Conservation (phyloP, 495 filamentous ascomycete genomes). For the Neurospora sp. region DNA sequence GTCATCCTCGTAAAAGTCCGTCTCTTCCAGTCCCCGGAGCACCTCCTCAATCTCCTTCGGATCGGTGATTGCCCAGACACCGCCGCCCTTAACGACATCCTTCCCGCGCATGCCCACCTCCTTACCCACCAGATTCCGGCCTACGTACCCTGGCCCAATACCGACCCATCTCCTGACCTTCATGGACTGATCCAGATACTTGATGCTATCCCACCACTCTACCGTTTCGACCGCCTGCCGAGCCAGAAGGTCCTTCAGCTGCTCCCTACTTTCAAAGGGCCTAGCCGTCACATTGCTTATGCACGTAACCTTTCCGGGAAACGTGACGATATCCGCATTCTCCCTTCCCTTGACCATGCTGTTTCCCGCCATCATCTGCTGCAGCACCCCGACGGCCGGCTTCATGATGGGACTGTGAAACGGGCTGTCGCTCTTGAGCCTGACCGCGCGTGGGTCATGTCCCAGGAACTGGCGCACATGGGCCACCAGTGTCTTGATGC, state of each 20-base stretch:
- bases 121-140: conserved; percentile 86
- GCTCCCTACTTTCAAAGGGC: conserved; percentile 61
- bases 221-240: conserved; percentile 81
- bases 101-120: conserved; percentile 80
- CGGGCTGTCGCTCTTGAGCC: conserved; percentile 78
- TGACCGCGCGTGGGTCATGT: conserved; percentile 82
- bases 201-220: conserved; percentile 85
- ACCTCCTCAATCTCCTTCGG: conserved; percentile 73
- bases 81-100: conserved; percentile 72
- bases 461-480: conserved; percentile 88
- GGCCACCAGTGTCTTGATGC: conserved; percentile 75
- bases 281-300: conserved; percentile 76
- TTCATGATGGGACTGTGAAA: conserved; percentile 93
- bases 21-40: conserved; percentile 61
- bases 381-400: conserved; percentile 67
- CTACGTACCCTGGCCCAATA: conserved; percentile 91
- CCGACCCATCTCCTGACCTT: conserved; percentile 84
- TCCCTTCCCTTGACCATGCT: conserved; percentile 37
- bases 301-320: conserved; percentile 64
- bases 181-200: conserved; percentile 77
- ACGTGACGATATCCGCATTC: conserved; percentile 47
- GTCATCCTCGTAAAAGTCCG: conserved; percentile 44
- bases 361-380: conserved; percentile 45
- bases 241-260: conserved; percentile 67
- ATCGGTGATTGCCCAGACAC: conserved; percentile 86